phyloP scores from a whole-genome alignment of 2,329 filamentous ascomycete species.

The Helotiales sp. region DNA sequence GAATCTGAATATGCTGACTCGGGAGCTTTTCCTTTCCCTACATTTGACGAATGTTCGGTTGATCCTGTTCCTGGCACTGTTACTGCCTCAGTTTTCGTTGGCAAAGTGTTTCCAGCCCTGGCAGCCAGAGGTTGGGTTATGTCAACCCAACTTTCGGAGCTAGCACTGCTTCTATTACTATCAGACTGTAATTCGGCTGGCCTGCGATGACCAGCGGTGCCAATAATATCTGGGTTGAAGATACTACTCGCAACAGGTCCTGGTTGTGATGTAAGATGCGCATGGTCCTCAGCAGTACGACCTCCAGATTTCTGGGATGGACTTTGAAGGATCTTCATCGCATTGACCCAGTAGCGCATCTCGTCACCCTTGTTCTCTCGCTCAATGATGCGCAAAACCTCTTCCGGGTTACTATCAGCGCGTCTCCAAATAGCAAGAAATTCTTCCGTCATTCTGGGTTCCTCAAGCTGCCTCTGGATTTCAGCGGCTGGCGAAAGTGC shows the following conservation, averaged over 20 bases:
- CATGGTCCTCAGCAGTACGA: not conserved
- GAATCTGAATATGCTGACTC: no score
- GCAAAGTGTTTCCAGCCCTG: conserved; percentile 54
- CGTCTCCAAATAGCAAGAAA: conserved; percentile 58
- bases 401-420: conserved; percentile 58
- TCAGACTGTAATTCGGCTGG: not conserved
- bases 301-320: not conserved
- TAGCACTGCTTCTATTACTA: conserved; percentile 23
- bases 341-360: conserved; percentile 58
- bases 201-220: not conserved
- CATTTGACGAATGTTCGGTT: conserved; percentile 5
- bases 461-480: conserved; percentile 30
- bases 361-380: conserved; percentile 59
- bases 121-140: conserved; percentile 48
- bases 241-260: not conserved
- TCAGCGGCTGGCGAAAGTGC: conserved; percentile 29
- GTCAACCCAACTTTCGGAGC: conserved; percentile 31
- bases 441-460: conserved; percentile 37
- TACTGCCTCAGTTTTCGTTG: conserved; percentile 48
- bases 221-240: conserved; percentile 12
- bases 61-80: conserved; percentile 40
- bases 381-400: conserved; percentile 60
- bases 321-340: conserved; percentile 42
- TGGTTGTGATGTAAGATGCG: not conserved
- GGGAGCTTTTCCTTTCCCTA: conserved; percentile 20